Conservation (phyloP, 805 yeast species). For the Kluyveromyces siamensis region DNA sequence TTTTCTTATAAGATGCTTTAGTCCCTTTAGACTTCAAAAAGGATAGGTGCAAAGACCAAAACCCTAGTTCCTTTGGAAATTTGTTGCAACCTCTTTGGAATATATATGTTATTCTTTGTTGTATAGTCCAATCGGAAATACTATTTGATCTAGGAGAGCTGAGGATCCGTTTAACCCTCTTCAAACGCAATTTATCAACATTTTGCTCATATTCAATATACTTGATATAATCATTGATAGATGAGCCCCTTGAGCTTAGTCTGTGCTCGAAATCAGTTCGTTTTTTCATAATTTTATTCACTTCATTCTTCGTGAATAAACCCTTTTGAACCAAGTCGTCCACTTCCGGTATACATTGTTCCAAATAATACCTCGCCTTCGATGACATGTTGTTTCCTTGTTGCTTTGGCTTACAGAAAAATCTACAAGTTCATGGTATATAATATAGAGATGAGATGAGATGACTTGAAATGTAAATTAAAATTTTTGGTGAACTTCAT, state of each 20-base stretch:
- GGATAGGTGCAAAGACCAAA: conserved; percentile 73
- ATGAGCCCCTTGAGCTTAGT: conserved; percentile 73
- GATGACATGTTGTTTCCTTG: conserved; percentile 34
- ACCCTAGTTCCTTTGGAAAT: conserved; percentile 64
- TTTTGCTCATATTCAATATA: conserved; percentile 76
- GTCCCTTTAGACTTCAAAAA: conserved; percentile 47
- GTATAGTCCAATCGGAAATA: conserved; percentile 80
- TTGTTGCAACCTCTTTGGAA: conserved; percentile 75
- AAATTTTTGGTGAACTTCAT: not conserved
- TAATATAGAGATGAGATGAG: conserved; percentile 4
- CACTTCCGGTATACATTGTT: conserved; percentile 79
- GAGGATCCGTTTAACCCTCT: conserved; percentile 56
- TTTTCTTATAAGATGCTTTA: conserved; percentile 57
- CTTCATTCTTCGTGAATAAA: conserved; percentile 73
- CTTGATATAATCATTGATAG: conserved; percentile 63
- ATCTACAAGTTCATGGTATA: not conserved
- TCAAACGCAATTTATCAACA: conserved; percentile 67
- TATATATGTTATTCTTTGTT: conserved; percentile 69
- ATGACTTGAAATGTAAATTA: conserved; percentile 2
- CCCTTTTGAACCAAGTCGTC: conserved; percentile 79
- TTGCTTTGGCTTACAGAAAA: not conserved
- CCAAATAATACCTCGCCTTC: conserved; percentile 47
- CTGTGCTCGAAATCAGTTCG: conserved; percentile 95
- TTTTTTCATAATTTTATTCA: conserved; percentile 77
- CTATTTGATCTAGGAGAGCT: conserved; percentile 51